A percentile compares a stretch with the other conserved stretches of the same genome.
These are phyloP conservation scores for Pseudognaphalium luteoalbum DNA, from an alignment of 129 eudicot genomes.

Conservation along the genomic window DNA sequence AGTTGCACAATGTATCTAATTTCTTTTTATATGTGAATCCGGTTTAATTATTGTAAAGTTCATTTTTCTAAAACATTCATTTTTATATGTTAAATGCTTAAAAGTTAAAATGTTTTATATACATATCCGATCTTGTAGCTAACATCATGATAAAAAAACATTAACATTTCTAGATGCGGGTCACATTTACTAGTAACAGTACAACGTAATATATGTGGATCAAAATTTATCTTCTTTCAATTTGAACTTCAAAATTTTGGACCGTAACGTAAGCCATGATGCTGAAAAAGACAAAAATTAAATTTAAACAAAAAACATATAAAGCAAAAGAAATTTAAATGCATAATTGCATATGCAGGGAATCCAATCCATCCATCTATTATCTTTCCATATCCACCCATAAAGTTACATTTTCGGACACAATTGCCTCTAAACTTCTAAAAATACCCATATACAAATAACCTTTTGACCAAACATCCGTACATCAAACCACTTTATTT, in stretches of 20 bases:
- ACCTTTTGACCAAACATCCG: neutral
- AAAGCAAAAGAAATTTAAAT: neutral
- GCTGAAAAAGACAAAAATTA: neutral
- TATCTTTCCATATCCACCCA: neutral
- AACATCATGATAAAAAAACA: no score
- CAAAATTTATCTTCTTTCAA: neutral
- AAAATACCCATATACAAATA: neutral
- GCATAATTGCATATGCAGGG: no score
- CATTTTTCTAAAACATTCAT: no score
- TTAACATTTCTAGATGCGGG: no score
- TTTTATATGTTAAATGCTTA: no score
- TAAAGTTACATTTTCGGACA: neutral
- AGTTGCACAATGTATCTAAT: no score
- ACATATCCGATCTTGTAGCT: no score
- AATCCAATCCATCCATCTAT: neutral
- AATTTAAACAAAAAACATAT: neutral
- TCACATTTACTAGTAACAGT: no score
- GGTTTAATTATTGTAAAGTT: no score
- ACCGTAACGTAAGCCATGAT: neutral
- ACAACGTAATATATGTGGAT: neutral
- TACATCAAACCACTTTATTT: neutral
- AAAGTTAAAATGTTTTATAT: no score
- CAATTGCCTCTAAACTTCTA: neutral
- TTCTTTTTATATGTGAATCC: no score
- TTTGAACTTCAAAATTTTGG: no score